Conservation (phyloP, 2,329 filamentous ascomycete genomes). For the Ceratocystis colombiana region DNA sequence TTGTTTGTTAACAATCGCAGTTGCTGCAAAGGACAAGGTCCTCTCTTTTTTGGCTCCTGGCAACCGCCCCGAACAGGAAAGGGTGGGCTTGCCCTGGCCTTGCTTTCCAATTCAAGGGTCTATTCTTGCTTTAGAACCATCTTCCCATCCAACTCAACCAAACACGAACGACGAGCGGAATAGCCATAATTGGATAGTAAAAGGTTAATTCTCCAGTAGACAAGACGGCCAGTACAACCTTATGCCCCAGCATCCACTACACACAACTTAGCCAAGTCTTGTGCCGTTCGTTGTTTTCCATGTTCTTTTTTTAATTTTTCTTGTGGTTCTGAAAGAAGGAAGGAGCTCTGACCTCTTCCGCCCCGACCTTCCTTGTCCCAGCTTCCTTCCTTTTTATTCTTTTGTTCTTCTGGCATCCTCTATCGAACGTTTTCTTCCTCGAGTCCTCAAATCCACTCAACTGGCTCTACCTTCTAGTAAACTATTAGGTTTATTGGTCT, state of each 20-base stretch:
- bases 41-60: neutral
- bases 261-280: neutral
- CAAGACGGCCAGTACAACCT: too few species aligned
- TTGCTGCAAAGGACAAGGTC: neutral
- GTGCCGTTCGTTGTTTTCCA: neutral
- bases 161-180: neutral
- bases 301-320: constrained; percentile 9
- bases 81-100: neutral
- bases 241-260: too few species aligned
- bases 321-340: neutral
- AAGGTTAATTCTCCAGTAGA: too few species aligned
- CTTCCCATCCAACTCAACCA: neutral
- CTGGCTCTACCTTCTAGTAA: neutral
- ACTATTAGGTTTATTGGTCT: neutral
- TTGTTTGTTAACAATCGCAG: constrained; percentile 7
- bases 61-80: constrained; percentile 8
- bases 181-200: too few species aligned
- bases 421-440: neutral
- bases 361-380: neutral
- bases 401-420: neutral
- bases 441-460: neutral
- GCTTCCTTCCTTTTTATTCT: constrained; percentile 5
- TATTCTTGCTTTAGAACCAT: neutral
- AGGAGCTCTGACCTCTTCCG: constrained; percentile 10
- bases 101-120: constrained; percentile 8